Percentiles rank a stretch among this genome's conserved stretches.
Conservation (phyloP, 768 basidiomycete species). For the Boletus coccyginus region DNA sequence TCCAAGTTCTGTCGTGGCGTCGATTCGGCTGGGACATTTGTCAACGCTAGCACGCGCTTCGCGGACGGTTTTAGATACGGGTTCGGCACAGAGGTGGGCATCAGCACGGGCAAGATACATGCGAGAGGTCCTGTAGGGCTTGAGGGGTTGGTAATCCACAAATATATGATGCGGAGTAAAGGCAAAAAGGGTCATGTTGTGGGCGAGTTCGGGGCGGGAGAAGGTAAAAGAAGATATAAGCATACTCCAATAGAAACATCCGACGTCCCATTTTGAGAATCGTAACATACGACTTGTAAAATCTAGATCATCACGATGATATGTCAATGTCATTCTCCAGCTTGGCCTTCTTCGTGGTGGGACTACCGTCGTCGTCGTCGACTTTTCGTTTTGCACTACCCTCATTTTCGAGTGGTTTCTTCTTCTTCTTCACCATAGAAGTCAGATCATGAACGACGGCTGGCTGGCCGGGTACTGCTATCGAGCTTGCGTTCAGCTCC, state of each 20-base stretch:
- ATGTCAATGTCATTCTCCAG: slow-evolving; percentile 39
- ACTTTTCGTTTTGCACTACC: slow-evolving; percentile 65
- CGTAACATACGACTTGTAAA: background rate
- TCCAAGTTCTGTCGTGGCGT: slow-evolving; percentile 81
- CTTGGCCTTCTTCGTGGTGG: slow-evolving; percentile 60
- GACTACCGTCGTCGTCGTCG: slow-evolving; percentile 49
- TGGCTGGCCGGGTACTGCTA: slow-evolving; percentile 33
- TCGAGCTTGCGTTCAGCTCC: slow-evolving; percentile 53
- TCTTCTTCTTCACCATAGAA: slow-evolving; percentile 85
- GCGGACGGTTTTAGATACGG: slow-evolving; percentile 97
- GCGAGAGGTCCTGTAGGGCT: slow-evolving; percentile 95
- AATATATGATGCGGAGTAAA: slow-evolving; percentile 86
- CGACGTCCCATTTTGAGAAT: slow-evolving; percentile 22
- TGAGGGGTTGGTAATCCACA: slow-evolving; percentile 93
- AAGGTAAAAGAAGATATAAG: slow-evolving; percentile 70
- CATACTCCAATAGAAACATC: slow-evolving; percentile 40
- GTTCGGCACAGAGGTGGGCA: slow-evolving; percentile 97
- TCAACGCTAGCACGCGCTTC: slow-evolving; percentile 95
- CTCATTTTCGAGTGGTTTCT: slow-evolving; percentile 41
- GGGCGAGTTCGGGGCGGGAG: slow-evolving; percentile 75
- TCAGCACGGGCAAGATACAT: slow-evolving; percentile 95
- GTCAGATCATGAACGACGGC: slow-evolving; percentile 78
- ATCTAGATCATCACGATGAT: slow-evolving; percentile 16
- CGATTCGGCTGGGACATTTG: slow-evolving; percentile 88
- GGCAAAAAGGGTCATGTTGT: slow-evolving; percentile 77